phyloP scores from a whole-genome alignment of 345 rosid species.

The Theobroma cacao region DNA sequence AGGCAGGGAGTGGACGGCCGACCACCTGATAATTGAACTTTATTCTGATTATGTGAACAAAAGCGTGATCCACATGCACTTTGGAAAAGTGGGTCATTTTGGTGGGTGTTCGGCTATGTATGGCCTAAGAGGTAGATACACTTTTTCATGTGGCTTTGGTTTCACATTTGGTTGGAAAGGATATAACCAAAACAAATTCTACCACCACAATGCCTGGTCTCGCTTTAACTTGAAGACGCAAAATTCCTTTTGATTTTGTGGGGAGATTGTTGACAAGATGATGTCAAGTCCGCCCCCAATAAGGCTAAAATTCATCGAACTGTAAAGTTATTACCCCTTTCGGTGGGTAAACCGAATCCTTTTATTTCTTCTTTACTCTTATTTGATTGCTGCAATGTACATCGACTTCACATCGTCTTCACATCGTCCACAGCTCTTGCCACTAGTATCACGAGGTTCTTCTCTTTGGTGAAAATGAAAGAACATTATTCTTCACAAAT shows the following conservation, averaged over 20 bases:
- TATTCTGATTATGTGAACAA: slow-evolving; percentile 19
- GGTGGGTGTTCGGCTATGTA: neutral
- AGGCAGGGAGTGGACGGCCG: slow-evolving; percentile 28
- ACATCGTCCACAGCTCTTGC: neutral
- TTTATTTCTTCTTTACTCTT: neutral
- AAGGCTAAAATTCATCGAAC: neutral
- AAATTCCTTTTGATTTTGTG: neutral
- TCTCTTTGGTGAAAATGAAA: neutral
- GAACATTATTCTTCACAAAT: neutral
- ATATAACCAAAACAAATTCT: neutral
- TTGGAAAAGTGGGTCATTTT: slow-evolving; percentile 9
- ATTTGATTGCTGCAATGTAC: too few relatives aligned
- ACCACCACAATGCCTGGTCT: neutral
- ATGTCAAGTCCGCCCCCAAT: neutral
- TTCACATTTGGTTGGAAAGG: neutral
- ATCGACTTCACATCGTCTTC: too few relatives aligned
- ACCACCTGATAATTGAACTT: slow-evolving; percentile 32
- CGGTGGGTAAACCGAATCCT: neutral
- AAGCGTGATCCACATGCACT: slow-evolving; percentile 38
- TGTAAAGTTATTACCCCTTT: neutral
- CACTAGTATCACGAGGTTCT: neutral
- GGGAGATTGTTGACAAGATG: neutral
- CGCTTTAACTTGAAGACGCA: neutral
- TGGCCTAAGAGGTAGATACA: neutral
- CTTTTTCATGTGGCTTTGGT: neutral